A percentile compares a stretch with the other conserved stretches of the same genome.
Evolutionary conservation across 2,329 filamentous ascomycete genomes (phyloP).

Genomic region (Xylogone sp.): DNA sequence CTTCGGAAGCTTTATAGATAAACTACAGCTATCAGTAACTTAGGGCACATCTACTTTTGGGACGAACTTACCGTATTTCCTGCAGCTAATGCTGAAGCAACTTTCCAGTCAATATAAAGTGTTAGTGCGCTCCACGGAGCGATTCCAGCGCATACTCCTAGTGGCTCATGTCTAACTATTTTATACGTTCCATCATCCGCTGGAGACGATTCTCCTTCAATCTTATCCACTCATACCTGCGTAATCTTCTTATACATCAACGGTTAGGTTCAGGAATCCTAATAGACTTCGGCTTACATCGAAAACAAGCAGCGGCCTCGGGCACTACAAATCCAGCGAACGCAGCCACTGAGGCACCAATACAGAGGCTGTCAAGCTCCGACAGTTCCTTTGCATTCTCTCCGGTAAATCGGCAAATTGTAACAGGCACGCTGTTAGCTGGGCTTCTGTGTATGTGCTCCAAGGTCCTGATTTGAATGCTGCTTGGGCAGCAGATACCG

Average conservation of each 20-base stretch:
- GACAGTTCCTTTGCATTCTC: conserved; percentile 31
- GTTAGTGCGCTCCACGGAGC: conserved; percentile 55
- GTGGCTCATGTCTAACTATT: conserved; percentile 30
- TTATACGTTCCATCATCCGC: conserved; percentile 40
- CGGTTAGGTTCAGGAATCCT: conserved; percentile 7
- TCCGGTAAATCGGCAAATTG: conserved; percentile 39
- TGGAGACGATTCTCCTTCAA: conserved; percentile 32
- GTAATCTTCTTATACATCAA: conserved; percentile 21
- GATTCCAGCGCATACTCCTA: conserved; percentile 48
- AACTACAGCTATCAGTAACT: conserved; percentile 27
- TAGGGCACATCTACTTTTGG: background rate
- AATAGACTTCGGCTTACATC: conserved; percentile 22
- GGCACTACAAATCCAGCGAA: conserved; percentile 40
- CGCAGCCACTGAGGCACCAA: conserved; percentile 38
- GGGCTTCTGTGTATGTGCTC: conserved; percentile 17
- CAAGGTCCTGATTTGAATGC: conserved; percentile 39
- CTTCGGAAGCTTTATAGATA: conserved; percentile 59
- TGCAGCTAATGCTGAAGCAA: conserved; percentile 55
- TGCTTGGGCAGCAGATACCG: conserved; percentile 39
- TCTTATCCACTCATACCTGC: conserved; percentile 35
- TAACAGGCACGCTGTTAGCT: conserved; percentile 8
- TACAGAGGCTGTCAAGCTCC: conserved; percentile 38
- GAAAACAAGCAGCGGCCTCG: conserved; percentile 18
- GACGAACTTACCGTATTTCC: conserved; percentile 40
- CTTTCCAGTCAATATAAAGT: conserved; percentile 46